Evolutionary conservation across 176 grass and related monocot genomes (phyloP), one percentile per base, ranked within the genome.

Genomic region (Zizania latifolia): DNA sequence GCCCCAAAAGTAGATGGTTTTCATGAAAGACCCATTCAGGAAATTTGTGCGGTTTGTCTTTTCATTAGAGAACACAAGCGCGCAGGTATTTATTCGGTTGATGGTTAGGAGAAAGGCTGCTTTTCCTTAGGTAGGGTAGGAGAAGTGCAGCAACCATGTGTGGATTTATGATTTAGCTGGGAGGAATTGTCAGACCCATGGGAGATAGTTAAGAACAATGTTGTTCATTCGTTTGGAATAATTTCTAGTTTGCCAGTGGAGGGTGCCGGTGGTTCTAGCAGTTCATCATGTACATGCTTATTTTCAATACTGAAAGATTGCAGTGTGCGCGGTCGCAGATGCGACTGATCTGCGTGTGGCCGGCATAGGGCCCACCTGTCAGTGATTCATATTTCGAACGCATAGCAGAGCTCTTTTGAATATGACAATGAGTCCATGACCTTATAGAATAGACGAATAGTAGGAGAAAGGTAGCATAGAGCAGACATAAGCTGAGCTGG

Each of bases 51-150:
- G 71, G 46, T 65, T 77, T 82, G 71, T 65, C 78, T 55, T 82
- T 48, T 24, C 65, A 48, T 70, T 64, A 23, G 72, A 88, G 44
- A 63, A 58, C n/a, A 17, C 3, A 70, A 54, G 65, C 58, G 39
- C 34, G 38, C 4, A 69, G 21, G 28, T 69, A 16, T 22, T 57
- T 51, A 28, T 32, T 29, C 12, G 22, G 28, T 75, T 28, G 23
- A 53, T 51, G 31, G 78, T 77, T 92, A 74, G 90, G 86, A 73
- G 78, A 86, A 89, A 50, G 40, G 86, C 78, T 77, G 71, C 79
- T 89, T 89, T 87, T 83, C 39, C 5, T 80, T 76, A 68, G 82
- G 82, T 82, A 40, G 72, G 73, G n/a, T n/a, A 33, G 38, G 74
- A 77, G 37, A 74, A 79, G 41, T 75, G 40, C 17, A 17, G 61